These are phyloP conservation scores for Neurospora tetrasperma DNA, from an alignment of 495 filamentous ascomycete species.

Conservation along the genomic window DNA sequence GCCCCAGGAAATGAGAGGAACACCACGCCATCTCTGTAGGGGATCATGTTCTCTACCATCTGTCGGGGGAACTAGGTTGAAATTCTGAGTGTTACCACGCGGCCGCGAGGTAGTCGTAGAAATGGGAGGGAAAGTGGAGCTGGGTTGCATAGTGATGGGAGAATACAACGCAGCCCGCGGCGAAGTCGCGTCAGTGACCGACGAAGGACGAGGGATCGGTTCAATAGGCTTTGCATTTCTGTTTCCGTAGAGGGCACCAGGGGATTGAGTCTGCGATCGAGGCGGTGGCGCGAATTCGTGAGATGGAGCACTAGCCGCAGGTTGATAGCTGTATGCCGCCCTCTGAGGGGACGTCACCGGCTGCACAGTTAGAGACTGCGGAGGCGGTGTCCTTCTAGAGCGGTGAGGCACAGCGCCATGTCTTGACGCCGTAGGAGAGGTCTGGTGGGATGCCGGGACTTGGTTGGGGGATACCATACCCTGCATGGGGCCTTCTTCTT, in stretches of 20 bases:
- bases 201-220: conserved; percentile 56
- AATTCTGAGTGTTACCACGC: conserved; percentile 31
- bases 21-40: conserved; percentile 80
- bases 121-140: conserved; percentile 2
- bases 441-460: conserved; percentile 6
- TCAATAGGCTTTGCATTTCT: conserved; percentile 37
- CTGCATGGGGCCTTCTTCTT: conserved; percentile 28
- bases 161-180: conserved; percentile 28
- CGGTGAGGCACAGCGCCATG: conserved; percentile 21
- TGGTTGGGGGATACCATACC: conserved; percentile 16
- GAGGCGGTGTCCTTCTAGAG: conserved; percentile 34
- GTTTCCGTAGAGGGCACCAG: conserved; percentile 48
- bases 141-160: conserved; percentile 6
- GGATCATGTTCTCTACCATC: conserved; percentile 75
- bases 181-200: conserved; percentile 48
- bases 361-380: conserved; percentile 24
- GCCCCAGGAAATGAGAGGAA: conserved; percentile 78
- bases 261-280: conserved; percentile 81
- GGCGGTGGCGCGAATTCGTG: conserved; percentile 46
- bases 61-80: conserved; percentile 47
- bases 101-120: conserved; percentile 12
- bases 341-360: conserved; percentile 41
- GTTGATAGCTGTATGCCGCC: conserved; percentile 35
- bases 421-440: conserved; percentile 21
- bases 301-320: conserved; percentile 18